Evolutionary conservation across 805 yeast species (phyloP).

Genomic region (Millerozyma acaciae): DNA sequence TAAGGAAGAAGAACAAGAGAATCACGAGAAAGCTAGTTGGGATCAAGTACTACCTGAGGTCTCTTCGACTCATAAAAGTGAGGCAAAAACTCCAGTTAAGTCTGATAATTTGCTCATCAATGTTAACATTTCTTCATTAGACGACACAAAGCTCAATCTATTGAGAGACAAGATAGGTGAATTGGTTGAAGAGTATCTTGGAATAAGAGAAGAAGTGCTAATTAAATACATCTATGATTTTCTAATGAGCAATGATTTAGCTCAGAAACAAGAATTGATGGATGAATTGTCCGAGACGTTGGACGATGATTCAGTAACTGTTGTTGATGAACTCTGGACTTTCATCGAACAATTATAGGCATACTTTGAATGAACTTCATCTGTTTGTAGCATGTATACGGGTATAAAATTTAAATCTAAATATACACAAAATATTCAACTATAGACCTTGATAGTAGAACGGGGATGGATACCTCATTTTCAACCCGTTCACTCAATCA

Average conservation of each 20-base stretch:
- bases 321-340: slow-evolving; percentile 40
- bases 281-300: slow-evolving; percentile 48
- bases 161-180: slow-evolving; percentile 36
- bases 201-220: slow-evolving; percentile 50
- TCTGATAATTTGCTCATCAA: not conserved
- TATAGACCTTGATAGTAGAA: no score
- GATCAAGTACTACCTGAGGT: slow-evolving; percentile 11
- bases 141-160: slow-evolving; percentile 11
- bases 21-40: not conserved
- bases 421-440: not conserved
- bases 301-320: slow-evolving; percentile 44
- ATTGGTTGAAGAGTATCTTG: slow-evolving; percentile 50
- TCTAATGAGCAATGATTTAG: slow-evolving; percentile 28
- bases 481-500: not conserved
- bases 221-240: slow-evolving; percentile 40
- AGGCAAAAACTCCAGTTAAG: not conserved
- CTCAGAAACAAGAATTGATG: slow-evolving; percentile 30
- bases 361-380: no score
- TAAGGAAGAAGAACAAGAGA: slow-evolving; percentile 28
- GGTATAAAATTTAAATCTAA: no score
- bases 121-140: slow-evolving; percentile 9
- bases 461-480: no score
- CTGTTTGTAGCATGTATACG: no score
- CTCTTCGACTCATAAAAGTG: slow-evolving; percentile 7
- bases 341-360: slow-evolving; percentile 11